Percentiles rank a stretch among this genome's conserved stretches.
These are phyloP conservation scores for Rhodamnia rubescens DNA, from an alignment of 345 rosid genomes.

Conservation along the genomic window DNA sequence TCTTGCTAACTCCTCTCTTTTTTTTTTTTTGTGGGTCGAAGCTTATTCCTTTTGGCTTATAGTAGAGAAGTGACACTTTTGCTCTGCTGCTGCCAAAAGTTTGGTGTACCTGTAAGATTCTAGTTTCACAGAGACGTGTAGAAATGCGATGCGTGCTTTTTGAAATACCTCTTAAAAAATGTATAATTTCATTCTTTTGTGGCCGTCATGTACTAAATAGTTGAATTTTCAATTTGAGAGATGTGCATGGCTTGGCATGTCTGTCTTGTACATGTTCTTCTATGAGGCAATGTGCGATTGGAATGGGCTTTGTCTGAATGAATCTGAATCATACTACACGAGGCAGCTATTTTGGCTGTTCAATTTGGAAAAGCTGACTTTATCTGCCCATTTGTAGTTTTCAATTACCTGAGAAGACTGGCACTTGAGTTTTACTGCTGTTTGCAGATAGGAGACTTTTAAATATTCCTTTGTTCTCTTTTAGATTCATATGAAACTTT, in stretches of 20 bases:
- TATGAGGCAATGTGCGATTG: background rate
- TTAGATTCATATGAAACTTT: background rate
- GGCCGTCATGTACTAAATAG: background rate
- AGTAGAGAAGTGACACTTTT: background rate
- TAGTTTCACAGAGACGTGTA: background rate
- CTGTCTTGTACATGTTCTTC: background rate
- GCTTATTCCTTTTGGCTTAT: background rate
- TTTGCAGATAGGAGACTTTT: background rate
- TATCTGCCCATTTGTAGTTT: background rate
- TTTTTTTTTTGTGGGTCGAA: too few species aligned
- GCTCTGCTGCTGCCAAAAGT: background rate
- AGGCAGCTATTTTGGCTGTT: background rate
- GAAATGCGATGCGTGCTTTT: background rate
- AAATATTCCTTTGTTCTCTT: background rate
- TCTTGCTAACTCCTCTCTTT: background rate
- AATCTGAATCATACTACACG: background rate
- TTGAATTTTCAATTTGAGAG: background rate
- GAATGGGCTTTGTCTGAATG: background rate
- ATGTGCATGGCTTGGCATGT: background rate
- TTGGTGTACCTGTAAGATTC: background rate
- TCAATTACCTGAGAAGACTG: background rate
- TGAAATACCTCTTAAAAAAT: background rate
- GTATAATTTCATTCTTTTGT: background rate
- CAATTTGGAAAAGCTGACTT: background rate
- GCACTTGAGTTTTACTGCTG: background rate